These are phyloP conservation scores for Stemphylium lycopersici DNA, from an alignment of 2,329 filamentous ascomycete species.

Conservation along the genomic window DNA sequence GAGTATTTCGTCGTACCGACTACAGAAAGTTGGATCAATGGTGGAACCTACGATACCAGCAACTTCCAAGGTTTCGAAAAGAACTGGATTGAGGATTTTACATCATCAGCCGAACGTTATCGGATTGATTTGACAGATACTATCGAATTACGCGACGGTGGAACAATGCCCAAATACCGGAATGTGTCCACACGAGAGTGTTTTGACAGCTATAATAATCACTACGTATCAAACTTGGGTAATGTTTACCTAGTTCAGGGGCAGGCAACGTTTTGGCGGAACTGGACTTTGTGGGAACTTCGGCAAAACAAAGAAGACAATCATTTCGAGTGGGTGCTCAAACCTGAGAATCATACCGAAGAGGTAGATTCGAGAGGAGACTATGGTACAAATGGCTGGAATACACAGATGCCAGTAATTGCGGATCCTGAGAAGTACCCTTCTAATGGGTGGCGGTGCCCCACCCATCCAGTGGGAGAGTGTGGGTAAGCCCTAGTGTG, in stretches of 20 bases:
- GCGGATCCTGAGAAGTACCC: constrained; percentile 4
- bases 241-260: constrained; percentile 22
- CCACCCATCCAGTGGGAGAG: neutral
- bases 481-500: neutral
- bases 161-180: neutral
- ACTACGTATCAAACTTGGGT: constrained; percentile 18
- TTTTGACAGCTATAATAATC: constrained; percentile 13
- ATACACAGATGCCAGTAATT: no score
- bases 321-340: neutral
- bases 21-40: constrained; percentile 18
- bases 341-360: neutral
- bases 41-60: constrained; percentile 12
- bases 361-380: no score
- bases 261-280: constrained; percentile 10
- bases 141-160: neutral
- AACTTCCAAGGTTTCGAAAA: neutral
- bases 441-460: constrained; percentile 22
- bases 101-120: neutral
- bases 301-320: no score
- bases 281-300: neutral
- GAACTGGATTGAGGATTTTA: neutral
- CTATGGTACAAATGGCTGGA: no score
- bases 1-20: constrained; percentile 18
- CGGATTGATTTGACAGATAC: neutral
- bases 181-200: constrained; percentile 10